Evolutionary conservation across 2,329 filamentous ascomycete species (phyloP).

Genomic region (Stagonosporopsis chrysanthemi): DNA sequence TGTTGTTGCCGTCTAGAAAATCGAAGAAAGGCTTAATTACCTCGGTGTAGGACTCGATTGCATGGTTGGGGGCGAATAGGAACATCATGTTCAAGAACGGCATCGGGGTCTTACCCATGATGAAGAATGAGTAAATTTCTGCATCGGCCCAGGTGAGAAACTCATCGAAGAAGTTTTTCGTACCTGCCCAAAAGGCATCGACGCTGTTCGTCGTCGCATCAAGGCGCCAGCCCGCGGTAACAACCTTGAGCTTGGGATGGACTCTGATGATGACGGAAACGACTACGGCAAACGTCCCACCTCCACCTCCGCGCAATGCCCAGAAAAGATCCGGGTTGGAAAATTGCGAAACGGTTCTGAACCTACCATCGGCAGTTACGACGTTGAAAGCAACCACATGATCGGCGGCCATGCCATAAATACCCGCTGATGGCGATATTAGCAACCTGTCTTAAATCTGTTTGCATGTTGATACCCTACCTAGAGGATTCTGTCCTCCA

Average conservation of each 20-base stretch:
- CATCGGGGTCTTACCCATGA: not conserved
- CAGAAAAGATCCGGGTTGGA: not conserved
- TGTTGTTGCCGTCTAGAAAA: constrained; percentile 20
- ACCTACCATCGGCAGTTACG: not conserved
- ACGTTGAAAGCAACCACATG: not conserved
- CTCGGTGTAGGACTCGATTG: not conserved
- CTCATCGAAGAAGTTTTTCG: not conserved
- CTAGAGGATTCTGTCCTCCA: not conserved
- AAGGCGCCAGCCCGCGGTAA: not conserved
- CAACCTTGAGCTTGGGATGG: not conserved
- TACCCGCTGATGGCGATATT: constrained; percentile 15
- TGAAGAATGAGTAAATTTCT: not conserved
- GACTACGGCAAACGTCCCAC: not conserved
- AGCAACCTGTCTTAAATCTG: not conserved
- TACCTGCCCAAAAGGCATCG: not conserved
- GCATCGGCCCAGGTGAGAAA: not conserved
- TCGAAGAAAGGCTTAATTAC: not conserved
- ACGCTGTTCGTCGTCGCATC: not conserved
- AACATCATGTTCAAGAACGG: constrained; percentile 2
- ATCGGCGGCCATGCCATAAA: not conserved
- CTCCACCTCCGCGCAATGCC: not conserved
- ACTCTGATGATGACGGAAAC: not conserved
- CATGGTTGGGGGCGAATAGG: not conserved
- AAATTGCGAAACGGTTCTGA: not conserved
- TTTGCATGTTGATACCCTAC: not conserved